Percentiles rank a stretch among this genome's conserved stretches.
phyloP scores from a whole-genome alignment of 768 basidiomycete species.

The Pisolithus tinctorius region DNA sequence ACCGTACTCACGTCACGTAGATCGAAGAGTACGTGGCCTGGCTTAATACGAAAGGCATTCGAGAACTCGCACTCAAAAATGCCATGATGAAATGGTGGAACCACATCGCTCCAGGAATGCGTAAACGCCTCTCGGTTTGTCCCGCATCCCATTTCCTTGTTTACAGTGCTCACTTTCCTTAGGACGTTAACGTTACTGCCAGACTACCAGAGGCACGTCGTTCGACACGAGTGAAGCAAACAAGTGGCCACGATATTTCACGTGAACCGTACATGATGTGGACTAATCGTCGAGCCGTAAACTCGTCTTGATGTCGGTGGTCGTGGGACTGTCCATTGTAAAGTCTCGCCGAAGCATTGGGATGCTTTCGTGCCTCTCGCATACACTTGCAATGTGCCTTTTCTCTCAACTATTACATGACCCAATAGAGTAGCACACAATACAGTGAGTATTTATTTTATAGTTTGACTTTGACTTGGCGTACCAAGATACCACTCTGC shows the following conservation, averaged over 20 bases:
- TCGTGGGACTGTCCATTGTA: neutral
- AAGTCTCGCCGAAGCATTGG: neutral
- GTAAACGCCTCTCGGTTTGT: slow-evolving; percentile 69
- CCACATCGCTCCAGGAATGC: slow-evolving; percentile 74
- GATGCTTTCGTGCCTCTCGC: too few species aligned
- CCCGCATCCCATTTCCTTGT: neutral
- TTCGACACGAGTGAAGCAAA: slow-evolving; percentile 62
- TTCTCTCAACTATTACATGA: slow-evolving; percentile 4
- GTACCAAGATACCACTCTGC: neutral
- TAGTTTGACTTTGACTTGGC: neutral
- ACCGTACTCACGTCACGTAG: slow-evolving; percentile 34
- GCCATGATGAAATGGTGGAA: slow-evolving; percentile 77
- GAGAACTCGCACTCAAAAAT: slow-evolving; percentile 77
- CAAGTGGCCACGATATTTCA: slow-evolving; percentile 52
- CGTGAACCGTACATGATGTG: slow-evolving; percentile 86
- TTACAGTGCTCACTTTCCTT: slow-evolving; percentile 7
- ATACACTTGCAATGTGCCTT: neutral
- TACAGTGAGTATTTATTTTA: slow-evolving; percentile 12
- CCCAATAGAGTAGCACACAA: slow-evolving; percentile 13
- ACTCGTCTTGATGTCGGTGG: slow-evolving; percentile 19
- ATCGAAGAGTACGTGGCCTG: slow-evolving; percentile 78
- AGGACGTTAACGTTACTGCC: slow-evolving; percentile 67
- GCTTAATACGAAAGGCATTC: slow-evolving; percentile 88
- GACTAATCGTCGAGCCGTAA: slow-evolving; percentile 72
- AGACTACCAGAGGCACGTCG: slow-evolving; percentile 76